Conservation (phyloP, 371 early-diverging fungal species). For the Mucor plumbeus region DNA sequence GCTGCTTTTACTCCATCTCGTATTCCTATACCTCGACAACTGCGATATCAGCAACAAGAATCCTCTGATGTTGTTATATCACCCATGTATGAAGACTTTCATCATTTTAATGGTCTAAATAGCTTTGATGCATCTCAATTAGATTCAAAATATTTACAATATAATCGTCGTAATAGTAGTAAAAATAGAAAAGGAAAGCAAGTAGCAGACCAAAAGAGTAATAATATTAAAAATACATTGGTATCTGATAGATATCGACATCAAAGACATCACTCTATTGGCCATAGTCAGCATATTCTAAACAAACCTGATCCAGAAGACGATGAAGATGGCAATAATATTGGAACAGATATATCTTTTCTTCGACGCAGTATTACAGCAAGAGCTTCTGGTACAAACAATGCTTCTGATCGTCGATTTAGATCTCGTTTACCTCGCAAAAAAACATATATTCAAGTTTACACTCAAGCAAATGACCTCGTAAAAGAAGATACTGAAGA, state of each 20-base stretch:
- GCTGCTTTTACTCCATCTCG: constrained; percentile 45
- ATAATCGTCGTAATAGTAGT: not conserved
- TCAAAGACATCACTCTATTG: constrained; percentile 26
- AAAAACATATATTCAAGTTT: constrained; percentile 68
- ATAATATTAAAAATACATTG: not conserved
- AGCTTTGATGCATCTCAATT: not conserved
- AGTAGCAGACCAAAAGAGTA: not conserved
- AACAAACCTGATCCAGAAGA: not conserved
- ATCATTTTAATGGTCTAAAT: not conserved
- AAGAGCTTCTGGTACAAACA: not conserved
- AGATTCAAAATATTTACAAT: not conserved
- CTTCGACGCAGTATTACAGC: constrained; percentile 15
- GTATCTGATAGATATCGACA: not conserved
- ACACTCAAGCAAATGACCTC: constrained; percentile 64
- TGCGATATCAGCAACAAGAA: not conserved
- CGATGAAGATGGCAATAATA: not conserved
- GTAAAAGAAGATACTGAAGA: constrained; percentile 70
- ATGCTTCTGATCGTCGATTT: constrained; percentile 20
- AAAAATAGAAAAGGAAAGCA: not conserved
- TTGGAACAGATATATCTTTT: not conserved
- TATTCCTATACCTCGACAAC: constrained; percentile 30
- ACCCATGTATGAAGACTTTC: not conserved
- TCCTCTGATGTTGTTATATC: not conserved
- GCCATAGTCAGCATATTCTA: constrained; percentile 18
- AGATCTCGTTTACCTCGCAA: constrained; percentile 51